Evolutionary conservation across 805 yeast genomes (phyloP), one percentile per base, ranked within the genome.

Genomic region (Priceomyces fermenticarens): DNA sequence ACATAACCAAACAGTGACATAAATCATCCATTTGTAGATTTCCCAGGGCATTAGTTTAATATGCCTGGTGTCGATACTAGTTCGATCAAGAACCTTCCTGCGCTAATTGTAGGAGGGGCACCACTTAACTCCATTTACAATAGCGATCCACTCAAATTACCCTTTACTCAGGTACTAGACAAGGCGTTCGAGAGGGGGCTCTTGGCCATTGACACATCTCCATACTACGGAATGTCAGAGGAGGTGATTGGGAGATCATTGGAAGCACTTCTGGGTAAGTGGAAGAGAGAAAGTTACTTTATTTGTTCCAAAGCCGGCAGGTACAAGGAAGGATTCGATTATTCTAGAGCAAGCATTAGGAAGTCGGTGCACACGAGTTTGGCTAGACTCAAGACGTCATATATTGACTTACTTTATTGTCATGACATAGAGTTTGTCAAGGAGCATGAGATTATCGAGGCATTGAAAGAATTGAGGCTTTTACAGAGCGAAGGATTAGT

Each of bases 141-240:
- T 45, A 78, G 72, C 9, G 75, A 85, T 51, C 96, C 96, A 1
- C 67, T 70, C 28, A 53, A 65, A 0, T 49, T 87, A 32, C 84
- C 88, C 1, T 72, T 81, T 9, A 67, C 63, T 9, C 80, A 77
- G 0, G 75, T 90, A 37, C 49, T 90, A 14, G 56, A 65, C 36
- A 52, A 59, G 10, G 93, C 90, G 0, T 82, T 90, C 52, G 62
- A 67, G 14, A 55, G 70, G 17, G 97, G 97, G 0, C 67, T 88
- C 44, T 75, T 72, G 35, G 93, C 95, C 1, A 70, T 90, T 29
- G 97, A 90, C 56, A 88, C 97, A 0, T 86, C 97, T 0, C 97
- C 97, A 3, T 89, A 87, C 63, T 90, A 90, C 57, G 97, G 97
- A 0, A 88, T 88, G 0, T 85, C 95, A 4, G 98, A 90, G 55